Evolutionary conservation across 495 filamentous ascomycete genomes (phyloP), one percentile per base, ranked within the genome.

Genomic region (Aspergillus hancockii): DNA sequence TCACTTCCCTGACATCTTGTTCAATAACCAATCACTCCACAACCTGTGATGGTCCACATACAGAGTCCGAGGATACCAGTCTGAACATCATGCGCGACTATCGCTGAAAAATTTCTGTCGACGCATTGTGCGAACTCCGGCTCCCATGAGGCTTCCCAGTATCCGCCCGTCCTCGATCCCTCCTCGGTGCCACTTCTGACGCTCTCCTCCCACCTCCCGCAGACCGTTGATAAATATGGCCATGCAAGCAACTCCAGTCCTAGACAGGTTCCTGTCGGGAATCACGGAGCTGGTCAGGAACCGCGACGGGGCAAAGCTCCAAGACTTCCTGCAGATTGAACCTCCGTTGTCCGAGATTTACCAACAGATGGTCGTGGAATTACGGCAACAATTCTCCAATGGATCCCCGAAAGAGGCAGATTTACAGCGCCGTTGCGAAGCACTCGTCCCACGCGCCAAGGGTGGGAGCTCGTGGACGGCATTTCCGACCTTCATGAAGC

Each of bases 401-500:
- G 78, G 73, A 54, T 78, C 75, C 34, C 77, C 78, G 23, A 70
- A 75, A 30, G 79, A 82, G 18, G 60, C 70, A 21, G 77, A 78
- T 12, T 76, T 96, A 31, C 83, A 88, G 61, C 80, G 79, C 50
- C 81, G 82, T 54, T 82, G 82, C 64, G 78, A 75, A 43, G 66
- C 61, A 0, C 69, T 87, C 25, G 79, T 94, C 72, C 88, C 54
- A 75, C 83, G 67, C 71, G 71, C 58, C 67, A 86, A 59, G 76
- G 82, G 85, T 62, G 84, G 85, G 19, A 83, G 83, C 12, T 78
- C 88, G 1, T 94, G 90, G 88, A 80, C 83, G 0, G 82, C 86
- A 0, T 93, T 96, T 65, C 77, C 85, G 32, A 81, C 83, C 0
- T 93, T 95, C 66, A 81, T 93, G 68, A 87, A 83, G 66, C 83